These are phyloP conservation scores for Phytophthora cryptogea DNA, from an alignment of 352 stramenopile genomes.

Conservation along the genomic window DNA sequence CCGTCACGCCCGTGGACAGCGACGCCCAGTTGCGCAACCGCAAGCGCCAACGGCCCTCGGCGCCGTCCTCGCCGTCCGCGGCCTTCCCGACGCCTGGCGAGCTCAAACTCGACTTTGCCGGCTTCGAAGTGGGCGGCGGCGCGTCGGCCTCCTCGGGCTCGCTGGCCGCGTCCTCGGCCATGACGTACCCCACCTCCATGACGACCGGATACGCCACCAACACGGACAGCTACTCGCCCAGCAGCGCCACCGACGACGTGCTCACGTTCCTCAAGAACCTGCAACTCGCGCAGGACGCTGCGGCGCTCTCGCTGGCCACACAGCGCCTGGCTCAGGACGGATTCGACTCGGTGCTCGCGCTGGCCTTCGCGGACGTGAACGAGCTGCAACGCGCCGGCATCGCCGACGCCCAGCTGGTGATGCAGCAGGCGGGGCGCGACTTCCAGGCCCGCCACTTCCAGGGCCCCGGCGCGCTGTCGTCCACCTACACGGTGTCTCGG, in stretches of 20 bases:
- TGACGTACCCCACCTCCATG: constrained; percentile 12
- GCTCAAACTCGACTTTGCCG: constrained; percentile 69
- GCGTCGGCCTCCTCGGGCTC: constrained; percentile 15
- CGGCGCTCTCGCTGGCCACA: constrained; percentile 34
- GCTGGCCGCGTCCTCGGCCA: constrained; percentile 22
- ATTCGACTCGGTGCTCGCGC: constrained; percentile 61
- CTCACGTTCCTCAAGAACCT: constrained; percentile 57
- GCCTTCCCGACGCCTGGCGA: constrained; percentile 43
- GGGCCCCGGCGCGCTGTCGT: constrained; percentile 40
- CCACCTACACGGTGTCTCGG: constrained; percentile 54
- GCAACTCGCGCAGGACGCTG: constrained; percentile 41
- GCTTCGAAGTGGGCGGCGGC: constrained; percentile 44
- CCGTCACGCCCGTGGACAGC: constrained; percentile 34
- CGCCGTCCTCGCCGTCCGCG: constrained; percentile 16
- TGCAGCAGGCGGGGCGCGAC: constrained; percentile 48
- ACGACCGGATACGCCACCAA: constrained; percentile 16
- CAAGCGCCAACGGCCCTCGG: constrained; percentile 38
- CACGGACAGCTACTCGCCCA: constrained; percentile 17
- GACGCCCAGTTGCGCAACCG: constrained; percentile 38
- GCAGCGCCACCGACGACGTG: constrained; percentile 36
- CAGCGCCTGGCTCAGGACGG: constrained; percentile 53
- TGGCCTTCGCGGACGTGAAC: constrained; percentile 53
- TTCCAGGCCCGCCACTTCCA: constrained; percentile 48
- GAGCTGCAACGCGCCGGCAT: constrained; percentile 58
- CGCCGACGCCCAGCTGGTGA: constrained; percentile 53